A percentile compares a stretch with the other conserved stretches of the same genome.
These are phyloP conservation scores for Elongisporangium anandrum DNA, from an alignment of 352 stramenopile genomes.

Conservation along the genomic window DNA sequence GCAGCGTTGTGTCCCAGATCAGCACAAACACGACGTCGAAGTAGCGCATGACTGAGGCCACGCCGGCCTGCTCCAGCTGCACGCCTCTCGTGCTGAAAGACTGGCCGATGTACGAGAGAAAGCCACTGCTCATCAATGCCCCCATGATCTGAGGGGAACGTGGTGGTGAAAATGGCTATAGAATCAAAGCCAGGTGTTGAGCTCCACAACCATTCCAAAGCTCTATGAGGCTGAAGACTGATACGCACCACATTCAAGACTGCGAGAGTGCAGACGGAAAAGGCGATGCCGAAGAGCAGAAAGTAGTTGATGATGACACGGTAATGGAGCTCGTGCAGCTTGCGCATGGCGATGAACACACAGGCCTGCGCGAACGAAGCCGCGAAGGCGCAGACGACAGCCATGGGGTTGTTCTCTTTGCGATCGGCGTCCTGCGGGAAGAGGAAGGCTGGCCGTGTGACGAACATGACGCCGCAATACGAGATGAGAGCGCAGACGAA, in stretches of 20 bases:
- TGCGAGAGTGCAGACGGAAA: conserved; percentile 21
- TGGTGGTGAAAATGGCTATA: background rate
- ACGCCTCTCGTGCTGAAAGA: conserved; percentile 56
- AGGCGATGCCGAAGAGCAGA: conserved; percentile 27
- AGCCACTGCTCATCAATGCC: conserved; percentile 31
- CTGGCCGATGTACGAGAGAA: conserved; percentile 47
- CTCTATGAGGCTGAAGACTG: too few species aligned
- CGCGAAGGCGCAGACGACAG: conserved; percentile 28
- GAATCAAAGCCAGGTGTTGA: background rate
- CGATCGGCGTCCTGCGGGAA: conserved; percentile 22
- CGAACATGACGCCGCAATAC: conserved; percentile 51
- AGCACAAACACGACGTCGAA: conserved; percentile 74
- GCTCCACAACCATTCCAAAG: background rate
- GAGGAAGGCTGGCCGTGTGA: conserved; percentile 43
- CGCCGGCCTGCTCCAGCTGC: conserved; percentile 51
- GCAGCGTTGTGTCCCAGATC: conserved; percentile 35
- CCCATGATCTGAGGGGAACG: conserved; percentile 15
- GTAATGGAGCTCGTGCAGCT: conserved; percentile 40
- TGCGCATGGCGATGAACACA: conserved; percentile 45
- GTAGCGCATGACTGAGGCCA: conserved; percentile 66
- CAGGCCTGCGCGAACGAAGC: conserved; percentile 26
- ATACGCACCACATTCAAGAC: conserved; percentile 21
- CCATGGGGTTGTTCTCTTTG: conserved; percentile 17
- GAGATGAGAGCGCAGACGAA: conserved; percentile 36
- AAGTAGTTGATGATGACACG: conserved; percentile 45